Conservation (phyloP, 805 yeast species). For the Yarrowia yakushimensis region DNA sequence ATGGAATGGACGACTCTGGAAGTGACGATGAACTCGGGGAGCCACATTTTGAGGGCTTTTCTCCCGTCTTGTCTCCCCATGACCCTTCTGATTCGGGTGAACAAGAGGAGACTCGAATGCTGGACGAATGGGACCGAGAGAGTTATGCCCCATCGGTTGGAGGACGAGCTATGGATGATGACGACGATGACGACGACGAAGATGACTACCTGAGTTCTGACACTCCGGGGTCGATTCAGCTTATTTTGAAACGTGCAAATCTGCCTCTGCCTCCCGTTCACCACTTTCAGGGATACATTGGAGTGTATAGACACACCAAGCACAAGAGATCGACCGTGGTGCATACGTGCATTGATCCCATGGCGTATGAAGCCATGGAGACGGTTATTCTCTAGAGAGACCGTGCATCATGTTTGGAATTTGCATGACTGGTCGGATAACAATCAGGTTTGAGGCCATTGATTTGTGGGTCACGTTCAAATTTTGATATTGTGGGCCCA, state of each 20-base stretch:
- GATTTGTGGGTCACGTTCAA: background rate
- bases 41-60: background rate
- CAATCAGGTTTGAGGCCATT: too few species aligned
- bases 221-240: conserved; percentile 9
- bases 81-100: background rate
- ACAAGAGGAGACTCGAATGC: conserved; percentile 1
- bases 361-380: conserved; percentile 1
- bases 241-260: background rate
- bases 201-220: background rate
- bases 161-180: background rate
- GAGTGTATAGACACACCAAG: conserved; percentile 19
- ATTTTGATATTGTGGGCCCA: too few species aligned
- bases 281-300: conserved; percentile 21
- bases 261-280: conserved; percentile 6
- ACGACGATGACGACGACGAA: background rate
- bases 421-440: too few species aligned
- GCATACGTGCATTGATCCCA: conserved; percentile 6
- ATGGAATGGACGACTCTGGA: background rate
- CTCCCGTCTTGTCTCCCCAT: conserved; percentile 5
- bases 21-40: background rate
- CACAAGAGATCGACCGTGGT: conserved; percentile 7
- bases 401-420: background rate
- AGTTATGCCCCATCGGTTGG: conserved; percentile 9
- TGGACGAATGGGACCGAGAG: conserved; percentile 17
- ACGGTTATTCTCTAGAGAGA: background rate